A percentile compares a stretch with the other conserved stretches of the same genome.
Evolutionary conservation across 202 grass and related monocot genomes (phyloP).

Genomic region (Saccharum hybrid): DNA sequence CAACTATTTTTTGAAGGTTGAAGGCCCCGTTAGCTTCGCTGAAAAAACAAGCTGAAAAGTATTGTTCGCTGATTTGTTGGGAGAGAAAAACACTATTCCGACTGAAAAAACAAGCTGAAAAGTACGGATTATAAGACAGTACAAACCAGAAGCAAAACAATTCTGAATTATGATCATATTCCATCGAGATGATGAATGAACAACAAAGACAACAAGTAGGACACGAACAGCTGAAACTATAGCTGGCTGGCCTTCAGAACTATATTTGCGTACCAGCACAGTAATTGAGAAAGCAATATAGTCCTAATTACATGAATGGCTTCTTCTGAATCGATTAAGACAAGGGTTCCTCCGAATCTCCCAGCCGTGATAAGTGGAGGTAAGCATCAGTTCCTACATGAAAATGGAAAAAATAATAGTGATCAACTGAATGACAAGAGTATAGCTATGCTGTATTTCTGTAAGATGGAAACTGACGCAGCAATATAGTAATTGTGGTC

Average conservation of each 20-base stretch:
- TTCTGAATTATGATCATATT: constrained; percentile 9
- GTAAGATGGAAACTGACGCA: background rate
- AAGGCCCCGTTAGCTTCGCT: background rate
- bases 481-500: background rate
- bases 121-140: background rate
- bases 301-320: constrained; percentile 49
- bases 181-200: constrained; percentile 14
- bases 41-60: too few species aligned
- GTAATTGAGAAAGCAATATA: constrained; percentile 27
- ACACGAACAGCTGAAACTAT: constrained; percentile 33
- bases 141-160: constrained; percentile 13
- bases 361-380: constrained; percentile 90
- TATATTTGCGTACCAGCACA: constrained; percentile 56
- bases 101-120: too few species aligned
- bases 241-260: constrained; percentile 47
- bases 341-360: constrained; percentile 94
- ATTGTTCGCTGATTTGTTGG: too few species aligned
- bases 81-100: too few species aligned
- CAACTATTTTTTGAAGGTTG: background rate
- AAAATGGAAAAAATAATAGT: background rate
- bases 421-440: background rate
- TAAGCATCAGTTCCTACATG: constrained; percentile 94
- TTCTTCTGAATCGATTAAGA: constrained; percentile 46
- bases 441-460: background rate
- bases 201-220: constrained; percentile 28